phyloP scores from a whole-genome alignment of 345 rosid genomes.

The Leavenworthia alabamica region DNA sequence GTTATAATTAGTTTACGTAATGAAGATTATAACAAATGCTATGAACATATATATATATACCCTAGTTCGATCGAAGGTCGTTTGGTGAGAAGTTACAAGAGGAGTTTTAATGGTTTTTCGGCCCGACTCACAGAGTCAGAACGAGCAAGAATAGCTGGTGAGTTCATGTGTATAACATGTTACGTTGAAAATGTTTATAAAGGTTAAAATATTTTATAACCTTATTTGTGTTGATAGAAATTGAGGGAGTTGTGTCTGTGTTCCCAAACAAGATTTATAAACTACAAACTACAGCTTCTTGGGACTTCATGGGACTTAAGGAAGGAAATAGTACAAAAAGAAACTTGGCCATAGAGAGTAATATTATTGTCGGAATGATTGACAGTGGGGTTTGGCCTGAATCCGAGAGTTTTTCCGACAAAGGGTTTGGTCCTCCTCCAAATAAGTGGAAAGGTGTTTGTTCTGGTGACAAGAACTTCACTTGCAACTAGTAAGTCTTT shows the following conservation, averaged over 20 bases:
- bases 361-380: constrained; percentile 37
- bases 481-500: constrained; percentile 40
- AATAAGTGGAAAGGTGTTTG: constrained; percentile 45
- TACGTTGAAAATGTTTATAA: neutral
- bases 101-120: constrained; percentile 62
- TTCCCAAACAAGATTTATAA: constrained; percentile 32
- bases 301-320: constrained; percentile 45
- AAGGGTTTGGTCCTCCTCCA: constrained; percentile 46
- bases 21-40: neutral
- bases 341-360: constrained; percentile 22
- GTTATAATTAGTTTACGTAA: neutral
- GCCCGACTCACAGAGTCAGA: constrained; percentile 43
- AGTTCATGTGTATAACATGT: too few relatives aligned
- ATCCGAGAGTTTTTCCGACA: constrained; percentile 39
- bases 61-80: constrained; percentile 28
- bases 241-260: constrained; percentile 42
- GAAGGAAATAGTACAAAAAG: constrained; percentile 15
- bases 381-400: constrained; percentile 52
- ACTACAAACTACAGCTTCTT: constrained; percentile 42
- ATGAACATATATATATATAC: neutral
- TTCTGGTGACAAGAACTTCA: constrained; percentile 35
- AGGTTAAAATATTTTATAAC: neutral
- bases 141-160: constrained; percentile 38
- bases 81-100: constrained; percentile 43
- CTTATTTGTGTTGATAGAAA: constrained; percentile 14